A percentile compares a stretch with the other conserved stretches of the same genome.
phyloP scores from a whole-genome alignment of 139 green algal species.

The Diplosphaera chodatii region DNA sequence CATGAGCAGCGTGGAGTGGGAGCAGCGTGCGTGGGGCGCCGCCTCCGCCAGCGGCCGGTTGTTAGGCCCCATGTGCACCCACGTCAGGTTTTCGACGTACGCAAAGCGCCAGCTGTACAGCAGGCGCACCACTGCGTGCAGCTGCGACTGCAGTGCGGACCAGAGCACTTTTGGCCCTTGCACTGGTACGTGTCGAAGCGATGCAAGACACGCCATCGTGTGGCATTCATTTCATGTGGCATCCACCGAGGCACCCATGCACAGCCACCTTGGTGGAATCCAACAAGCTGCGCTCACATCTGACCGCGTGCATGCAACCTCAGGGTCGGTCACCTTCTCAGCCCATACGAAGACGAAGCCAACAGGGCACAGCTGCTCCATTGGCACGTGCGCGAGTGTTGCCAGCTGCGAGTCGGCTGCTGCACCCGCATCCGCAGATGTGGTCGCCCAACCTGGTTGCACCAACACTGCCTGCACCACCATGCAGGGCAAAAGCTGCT shows the following conservation, averaged over 20 bases:
- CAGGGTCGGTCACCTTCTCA: slow-evolving; percentile 58
- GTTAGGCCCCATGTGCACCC: slow-evolving; percentile 69
- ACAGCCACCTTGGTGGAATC: too few species aligned
- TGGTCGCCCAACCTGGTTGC: not conserved
- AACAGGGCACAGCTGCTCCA: slow-evolving; percentile 57
- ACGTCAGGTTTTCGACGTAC: slow-evolving; percentile 94
- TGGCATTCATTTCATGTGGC: too few species aligned
- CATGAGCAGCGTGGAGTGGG: slow-evolving; percentile 86
- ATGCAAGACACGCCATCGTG: too few species aligned
- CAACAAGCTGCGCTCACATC: slow-evolving; percentile 26
- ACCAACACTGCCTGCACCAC: not conserved
- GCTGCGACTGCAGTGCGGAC: slow-evolving; percentile 23
- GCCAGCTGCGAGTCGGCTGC: slow-evolving; percentile 6
- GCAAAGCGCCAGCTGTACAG: slow-evolving; percentile 53
- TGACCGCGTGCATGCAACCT: too few species aligned
- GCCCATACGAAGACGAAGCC: slow-evolving; percentile 89
- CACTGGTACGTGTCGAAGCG: too few species aligned
- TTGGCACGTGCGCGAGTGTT: slow-evolving; percentile 43
- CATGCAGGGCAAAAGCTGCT: not conserved
- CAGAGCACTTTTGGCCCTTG: too few species aligned
- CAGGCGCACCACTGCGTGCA: slow-evolving; percentile 25
- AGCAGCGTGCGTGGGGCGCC: slow-evolving; percentile 31
- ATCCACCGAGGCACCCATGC: too few species aligned
- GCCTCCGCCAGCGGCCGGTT: slow-evolving; percentile 50
- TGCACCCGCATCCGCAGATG: not conserved